Percentiles rank a stretch among this genome's conserved stretches.
Conservation (phyloP, 1,284 basidiomycete genomes). For the Neonothopanus nambi region DNA sequence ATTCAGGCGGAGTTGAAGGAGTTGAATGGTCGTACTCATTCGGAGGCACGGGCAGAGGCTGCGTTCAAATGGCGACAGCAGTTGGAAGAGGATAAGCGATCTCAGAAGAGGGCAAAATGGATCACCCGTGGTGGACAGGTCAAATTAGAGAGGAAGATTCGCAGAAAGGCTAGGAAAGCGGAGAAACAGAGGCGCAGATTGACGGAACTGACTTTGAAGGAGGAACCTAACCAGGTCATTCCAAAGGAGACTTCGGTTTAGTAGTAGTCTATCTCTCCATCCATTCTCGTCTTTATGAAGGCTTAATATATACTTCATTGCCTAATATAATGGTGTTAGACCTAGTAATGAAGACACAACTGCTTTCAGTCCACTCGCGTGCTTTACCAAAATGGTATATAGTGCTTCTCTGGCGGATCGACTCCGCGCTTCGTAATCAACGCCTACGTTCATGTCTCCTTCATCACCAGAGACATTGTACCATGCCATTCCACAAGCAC, state of each 20-base stretch:
- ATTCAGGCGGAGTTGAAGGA: conserved; percentile 54
- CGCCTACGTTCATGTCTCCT: conserved; percentile 21
- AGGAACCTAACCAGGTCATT: conserved; percentile 67
- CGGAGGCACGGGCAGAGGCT: conserved; percentile 69
- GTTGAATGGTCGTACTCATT: conserved; percentile 53
- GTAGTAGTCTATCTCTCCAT: too few species aligned
- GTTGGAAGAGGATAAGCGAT: conserved; percentile 57
- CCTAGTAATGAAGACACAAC: too few species aligned
- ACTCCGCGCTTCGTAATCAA: background rate
- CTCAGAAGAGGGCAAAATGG: conserved; percentile 59
- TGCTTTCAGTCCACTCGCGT: too few species aligned
- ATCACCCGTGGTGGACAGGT: conserved; percentile 45
- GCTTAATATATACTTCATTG: too few species aligned
- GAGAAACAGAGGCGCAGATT: conserved; percentile 66
- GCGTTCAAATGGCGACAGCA: conserved; percentile 69
- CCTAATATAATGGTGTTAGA: too few species aligned
- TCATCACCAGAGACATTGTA: conserved; percentile 38
- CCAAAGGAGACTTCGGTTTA: conserved; percentile 33
- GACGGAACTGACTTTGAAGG: conserved; percentile 57
- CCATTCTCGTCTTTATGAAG: too few species aligned
- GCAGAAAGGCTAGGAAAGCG: conserved; percentile 48
- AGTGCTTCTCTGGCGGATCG: too few species aligned
- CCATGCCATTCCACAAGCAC: conserved; percentile 37
- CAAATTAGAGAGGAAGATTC: conserved; percentile 44
- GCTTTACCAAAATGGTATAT: too few species aligned